Conservation (phyloP, 1,284 basidiomycete genomes). For the Coriolopsis trogii region DNA sequence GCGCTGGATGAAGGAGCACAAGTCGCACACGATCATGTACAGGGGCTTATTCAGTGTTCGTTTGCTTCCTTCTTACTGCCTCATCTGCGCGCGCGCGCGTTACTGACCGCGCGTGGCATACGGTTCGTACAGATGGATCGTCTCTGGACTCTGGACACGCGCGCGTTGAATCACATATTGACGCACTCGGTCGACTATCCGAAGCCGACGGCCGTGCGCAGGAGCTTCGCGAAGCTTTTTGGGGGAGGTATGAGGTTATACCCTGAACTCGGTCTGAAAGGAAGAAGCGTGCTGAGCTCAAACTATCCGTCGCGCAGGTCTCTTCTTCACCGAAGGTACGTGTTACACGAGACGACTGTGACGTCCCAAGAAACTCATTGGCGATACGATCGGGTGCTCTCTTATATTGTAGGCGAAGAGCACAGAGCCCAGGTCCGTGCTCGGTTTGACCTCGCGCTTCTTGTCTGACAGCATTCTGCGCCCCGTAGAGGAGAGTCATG, state of each 20-base stretch:
- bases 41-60: constrained; percentile 52
- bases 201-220: constrained; percentile 33
- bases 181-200: constrained; percentile 37
- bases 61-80: too few relatives aligned
- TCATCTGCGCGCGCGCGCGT: too few relatives aligned
- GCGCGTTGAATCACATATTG: constrained; percentile 42
- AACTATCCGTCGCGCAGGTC: neutral
- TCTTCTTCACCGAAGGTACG: constrained; percentile 17
- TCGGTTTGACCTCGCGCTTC: neutral
- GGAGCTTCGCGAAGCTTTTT: constrained; percentile 28
- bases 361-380: too few relatives aligned
- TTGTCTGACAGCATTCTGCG: neutral
- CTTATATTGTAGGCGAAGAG: constrained; percentile 1
- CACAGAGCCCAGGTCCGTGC: constrained; percentile 17
- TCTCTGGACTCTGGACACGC: constrained; percentile 40
- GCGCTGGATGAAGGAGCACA: constrained; percentile 59
- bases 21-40: constrained; percentile 48
- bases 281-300: too few relatives aligned
- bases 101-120: neutral
- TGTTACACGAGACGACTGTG: neutral
- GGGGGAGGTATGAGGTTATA: constrained; percentile 34
- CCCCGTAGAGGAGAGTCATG: constrained; percentile 17
- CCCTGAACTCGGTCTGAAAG: too few relatives aligned
- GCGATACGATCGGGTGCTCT: too few relatives aligned
- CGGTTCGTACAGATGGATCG: constrained; percentile 38